A percentile compares a stretch with the other conserved stretches of the same genome.
These are phyloP conservation scores for Arabidopsis hybrid DNA, from an alignment of 441 rosid species.

Conservation along the genomic window DNA sequence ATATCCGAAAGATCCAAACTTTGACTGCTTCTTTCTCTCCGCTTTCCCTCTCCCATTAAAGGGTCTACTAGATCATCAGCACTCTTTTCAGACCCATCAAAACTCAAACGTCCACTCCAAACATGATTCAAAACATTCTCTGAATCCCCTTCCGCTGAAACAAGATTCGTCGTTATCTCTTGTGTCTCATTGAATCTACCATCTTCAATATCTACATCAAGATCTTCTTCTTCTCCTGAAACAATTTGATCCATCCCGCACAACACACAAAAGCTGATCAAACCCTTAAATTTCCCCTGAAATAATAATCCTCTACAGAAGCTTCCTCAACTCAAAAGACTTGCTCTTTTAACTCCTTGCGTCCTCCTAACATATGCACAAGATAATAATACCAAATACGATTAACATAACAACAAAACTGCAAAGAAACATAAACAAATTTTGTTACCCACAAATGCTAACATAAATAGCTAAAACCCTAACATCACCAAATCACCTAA, in stretches of 20 bases:
- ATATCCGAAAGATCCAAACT: conserved; percentile 44
- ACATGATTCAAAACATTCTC: conserved; percentile 47
- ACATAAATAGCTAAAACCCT: not conserved
- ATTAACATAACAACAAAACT: conserved; percentile 26
- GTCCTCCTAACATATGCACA: conserved; percentile 36
- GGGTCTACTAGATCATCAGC: conserved; percentile 47
- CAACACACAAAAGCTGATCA: conserved; percentile 18
- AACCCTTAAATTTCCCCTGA: conserved; percentile 3
- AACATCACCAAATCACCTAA: conserved; percentile 13
- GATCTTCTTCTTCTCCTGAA: conserved; percentile 53
- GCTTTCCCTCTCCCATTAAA: conserved; percentile 53
- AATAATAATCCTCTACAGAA: not conserved
- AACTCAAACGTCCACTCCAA: conserved; percentile 53
- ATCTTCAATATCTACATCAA: conserved; percentile 77
- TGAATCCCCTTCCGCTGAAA: conserved; percentile 40
- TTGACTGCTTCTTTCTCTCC: conserved; percentile 55
- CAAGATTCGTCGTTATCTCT: conserved; percentile 49
- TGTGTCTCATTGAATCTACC: conserved; percentile 62
- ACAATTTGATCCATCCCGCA: conserved; percentile 50
- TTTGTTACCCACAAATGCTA: conserved; percentile 15
- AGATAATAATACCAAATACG: not conserved
- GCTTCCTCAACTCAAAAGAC: conserved; percentile 15
- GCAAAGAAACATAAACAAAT: not conserved
- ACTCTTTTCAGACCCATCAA: conserved; percentile 48
- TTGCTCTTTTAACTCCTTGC: not conserved